Percentiles rank a stretch among this genome's conserved stretches.
These are phyloP conservation scores for Pythium scleroteichum DNA, from an alignment of 352 stramenopile species.

Conservation along the genomic window DNA sequence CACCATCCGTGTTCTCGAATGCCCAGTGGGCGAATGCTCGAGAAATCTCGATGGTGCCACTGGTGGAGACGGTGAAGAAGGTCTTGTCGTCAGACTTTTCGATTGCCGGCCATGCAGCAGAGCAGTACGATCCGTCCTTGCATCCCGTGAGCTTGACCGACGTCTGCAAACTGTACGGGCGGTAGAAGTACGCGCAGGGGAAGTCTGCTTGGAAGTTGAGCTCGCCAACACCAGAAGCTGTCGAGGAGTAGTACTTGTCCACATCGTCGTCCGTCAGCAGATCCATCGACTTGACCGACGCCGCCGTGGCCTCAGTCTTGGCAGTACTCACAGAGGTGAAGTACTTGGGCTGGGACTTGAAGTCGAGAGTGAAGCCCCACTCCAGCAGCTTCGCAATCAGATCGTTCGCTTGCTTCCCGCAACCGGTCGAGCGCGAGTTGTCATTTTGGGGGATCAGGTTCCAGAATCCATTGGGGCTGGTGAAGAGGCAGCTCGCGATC, in stretches of 20 bases:
- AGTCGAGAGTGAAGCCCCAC: constrained; percentile 18
- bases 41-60: constrained; percentile 9
- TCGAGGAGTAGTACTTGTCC: constrained; percentile 13
- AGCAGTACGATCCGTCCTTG: constrained; percentile 14
- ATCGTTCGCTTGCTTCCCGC: constrained; percentile 21
- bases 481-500: constrained; percentile 24
- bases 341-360: constrained; percentile 16
- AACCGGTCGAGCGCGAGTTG: constrained; percentile 14
- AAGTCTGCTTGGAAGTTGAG: constrained; percentile 22
- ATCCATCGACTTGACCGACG: constrained; percentile 5
- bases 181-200: constrained; percentile 20
- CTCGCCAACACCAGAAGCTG: constrained; percentile 10
- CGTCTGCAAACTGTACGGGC: constrained; percentile 13
- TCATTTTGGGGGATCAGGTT: constrained; percentile 21
- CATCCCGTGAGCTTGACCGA: constrained; percentile 16
- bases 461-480: constrained; percentile 23
- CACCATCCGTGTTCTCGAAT: constrained; percentile 21
- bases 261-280: constrained; percentile 13
- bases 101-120: constrained; percentile 17
- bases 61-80: constrained; percentile 13
- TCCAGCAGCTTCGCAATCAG: constrained; percentile 23
- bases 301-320: constrained; percentile 3
- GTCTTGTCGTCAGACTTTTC: constrained; percentile 8
- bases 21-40: constrained; percentile 22
- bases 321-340: constrained; percentile 7